Percentiles rank a stretch among this genome's conserved stretches.
These are phyloP conservation scores for Diaporthe velutina DNA, from an alignment of 2,329 filamentous ascomycete species.

Conservation along the genomic window DNA sequence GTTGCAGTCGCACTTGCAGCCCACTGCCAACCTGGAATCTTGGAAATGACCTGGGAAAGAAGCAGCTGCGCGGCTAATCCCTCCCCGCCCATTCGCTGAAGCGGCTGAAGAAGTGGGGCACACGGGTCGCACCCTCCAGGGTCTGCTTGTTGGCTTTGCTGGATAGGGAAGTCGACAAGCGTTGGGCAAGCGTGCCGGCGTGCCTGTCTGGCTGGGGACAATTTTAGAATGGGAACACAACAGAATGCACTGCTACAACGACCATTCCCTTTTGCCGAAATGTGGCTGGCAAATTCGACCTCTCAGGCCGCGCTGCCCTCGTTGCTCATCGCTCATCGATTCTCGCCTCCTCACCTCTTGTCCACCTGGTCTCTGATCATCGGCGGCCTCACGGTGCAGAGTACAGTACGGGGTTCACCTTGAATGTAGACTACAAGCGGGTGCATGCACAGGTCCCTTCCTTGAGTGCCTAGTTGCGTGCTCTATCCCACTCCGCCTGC, in stretches of 20 bases:
- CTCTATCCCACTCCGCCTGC: neutral
- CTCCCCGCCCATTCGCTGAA: neutral
- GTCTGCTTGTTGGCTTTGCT: neutral
- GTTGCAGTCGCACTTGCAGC: neutral
- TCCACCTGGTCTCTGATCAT: conserved; percentile 1
- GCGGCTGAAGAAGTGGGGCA: conserved; percentile 29
- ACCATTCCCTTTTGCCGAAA: conserved; percentile 10
- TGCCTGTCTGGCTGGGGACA: conserved; percentile 16
- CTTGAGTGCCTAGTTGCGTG: neutral
- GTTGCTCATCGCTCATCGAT: neutral
- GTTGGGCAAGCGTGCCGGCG: neutral
- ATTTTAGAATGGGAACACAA: conserved; percentile 29
- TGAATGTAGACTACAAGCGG: neutral
- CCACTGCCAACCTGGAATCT: conserved; percentile 11
- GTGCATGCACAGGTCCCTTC: neutral
- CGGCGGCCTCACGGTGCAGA: neutral
- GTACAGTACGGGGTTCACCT: neutral
- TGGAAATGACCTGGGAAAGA: neutral
- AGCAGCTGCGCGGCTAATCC: conserved; percentile 31
- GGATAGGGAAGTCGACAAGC: conserved; percentile 17
- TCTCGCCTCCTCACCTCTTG: neutral
- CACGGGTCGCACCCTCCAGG: neutral
- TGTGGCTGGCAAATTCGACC: conserved; percentile 18
- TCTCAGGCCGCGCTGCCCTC: neutral
- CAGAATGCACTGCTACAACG: conserved; percentile 18